These are phyloP conservation scores for Stemphylium beticola DNA, from an alignment of 2,329 filamentous ascomycete genomes.

Conservation along the genomic window DNA sequence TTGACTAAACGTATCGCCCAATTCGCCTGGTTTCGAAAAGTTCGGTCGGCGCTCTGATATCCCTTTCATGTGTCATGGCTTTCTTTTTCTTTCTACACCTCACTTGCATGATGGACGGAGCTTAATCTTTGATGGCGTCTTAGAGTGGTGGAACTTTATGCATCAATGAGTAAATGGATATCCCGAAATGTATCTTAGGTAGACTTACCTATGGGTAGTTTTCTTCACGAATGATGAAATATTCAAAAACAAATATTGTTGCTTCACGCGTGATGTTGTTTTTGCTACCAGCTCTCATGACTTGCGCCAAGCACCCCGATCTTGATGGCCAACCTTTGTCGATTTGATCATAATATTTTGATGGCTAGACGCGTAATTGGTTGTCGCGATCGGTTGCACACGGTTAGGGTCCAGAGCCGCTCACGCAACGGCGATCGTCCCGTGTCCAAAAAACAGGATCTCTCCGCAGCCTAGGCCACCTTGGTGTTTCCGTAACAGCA, in stretches of 20 bases:
- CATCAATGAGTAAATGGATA: conserved; percentile 45
- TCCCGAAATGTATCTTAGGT: conserved; percentile 44
- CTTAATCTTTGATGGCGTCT: conserved; percentile 42
- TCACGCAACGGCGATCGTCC: conserved; percentile 23
- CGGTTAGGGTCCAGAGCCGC: conserved; percentile 14
- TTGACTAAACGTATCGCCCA: conserved; percentile 71
- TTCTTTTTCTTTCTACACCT: conserved; percentile 38
- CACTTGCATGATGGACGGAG: conserved; percentile 42
- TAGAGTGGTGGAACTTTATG: conserved; percentile 41
- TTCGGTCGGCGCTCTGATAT: conserved; percentile 48
- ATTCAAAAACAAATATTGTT: conserved; percentile 26
- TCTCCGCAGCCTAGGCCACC: conserved; percentile 17
- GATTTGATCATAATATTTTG: too few species aligned
- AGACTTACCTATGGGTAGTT: conserved; percentile 37
- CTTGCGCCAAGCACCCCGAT: not conserved
- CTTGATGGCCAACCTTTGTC: not conserved
- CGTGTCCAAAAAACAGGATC: conserved; percentile 28
- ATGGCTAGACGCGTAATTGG: not conserved
- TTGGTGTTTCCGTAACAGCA: conserved; percentile 18
- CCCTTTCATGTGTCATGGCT: conserved; percentile 50
- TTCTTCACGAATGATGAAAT: conserved; percentile 43
- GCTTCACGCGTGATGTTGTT: too few species aligned
- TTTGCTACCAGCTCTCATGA: not conserved
- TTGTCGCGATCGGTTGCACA: not conserved
- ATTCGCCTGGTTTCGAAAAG: conserved; percentile 42